phyloP scores from a whole-genome alignment of 768 basidiomycete species.

The Pisolithus microcarpus region DNA sequence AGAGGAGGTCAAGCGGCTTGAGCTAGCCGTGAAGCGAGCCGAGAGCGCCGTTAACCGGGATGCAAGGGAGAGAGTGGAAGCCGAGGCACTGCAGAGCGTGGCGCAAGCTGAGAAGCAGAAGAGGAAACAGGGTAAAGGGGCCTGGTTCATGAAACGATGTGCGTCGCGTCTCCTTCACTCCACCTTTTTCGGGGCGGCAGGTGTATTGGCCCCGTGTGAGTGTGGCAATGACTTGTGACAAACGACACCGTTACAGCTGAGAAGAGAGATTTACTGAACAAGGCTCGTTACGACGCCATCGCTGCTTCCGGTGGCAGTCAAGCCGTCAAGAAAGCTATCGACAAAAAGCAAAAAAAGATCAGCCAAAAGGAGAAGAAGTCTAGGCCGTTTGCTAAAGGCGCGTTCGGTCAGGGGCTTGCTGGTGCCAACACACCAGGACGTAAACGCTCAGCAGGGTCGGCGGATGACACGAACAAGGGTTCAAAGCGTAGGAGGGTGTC shows the following conservation, averaged over 20 bases:
- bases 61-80: constrained; percentile 60
- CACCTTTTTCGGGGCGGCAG: constrained; percentile 4
- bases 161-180: constrained; percentile 20
- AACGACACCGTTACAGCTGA: constrained; percentile 45
- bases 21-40: constrained; percentile 64
- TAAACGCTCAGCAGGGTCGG: constrained; percentile 10
- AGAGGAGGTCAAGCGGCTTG: constrained; percentile 62
- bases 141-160: constrained; percentile 85
- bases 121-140: constrained; percentile 66
- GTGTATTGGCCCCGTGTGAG: neutral
- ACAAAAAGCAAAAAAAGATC: constrained; percentile 83
- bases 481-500: constrained; percentile 19
- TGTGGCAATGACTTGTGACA: neutral
- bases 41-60: constrained; percentile 75
- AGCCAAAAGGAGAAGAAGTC: constrained; percentile 85
- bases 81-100: constrained; percentile 47
- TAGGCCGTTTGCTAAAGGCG: constrained; percentile 50
- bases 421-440: constrained; percentile 1
- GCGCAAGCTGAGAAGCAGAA: constrained; percentile 50
- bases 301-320: constrained; percentile 67
- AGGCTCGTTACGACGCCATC: constrained; percentile 74
- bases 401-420: constrained; percentile 7
- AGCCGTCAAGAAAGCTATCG: constrained; percentile 82
- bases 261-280: constrained; percentile 64
- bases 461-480: constrained; percentile 5